phyloP scores from a whole-genome alignment of 345 rosid genomes.

The Brassica juncea region DNA sequence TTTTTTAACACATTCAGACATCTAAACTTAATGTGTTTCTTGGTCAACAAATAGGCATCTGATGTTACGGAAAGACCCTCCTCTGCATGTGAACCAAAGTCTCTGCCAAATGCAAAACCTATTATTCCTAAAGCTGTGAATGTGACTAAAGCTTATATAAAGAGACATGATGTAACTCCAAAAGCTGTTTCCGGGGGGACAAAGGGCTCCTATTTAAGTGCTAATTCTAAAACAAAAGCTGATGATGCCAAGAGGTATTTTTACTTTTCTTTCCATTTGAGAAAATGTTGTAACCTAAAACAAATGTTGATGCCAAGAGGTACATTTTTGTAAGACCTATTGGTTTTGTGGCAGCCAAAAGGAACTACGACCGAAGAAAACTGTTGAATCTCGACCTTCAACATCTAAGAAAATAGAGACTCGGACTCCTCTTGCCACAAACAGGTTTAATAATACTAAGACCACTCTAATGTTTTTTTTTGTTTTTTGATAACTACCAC shows the following conservation, averaged over 20 bases:
- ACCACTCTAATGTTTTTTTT: background rate
- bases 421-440: conserved; percentile 43
- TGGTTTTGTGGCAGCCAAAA: conserved; percentile 47
- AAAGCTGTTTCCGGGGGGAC: conserved; percentile 26
- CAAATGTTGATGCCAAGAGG: conserved; percentile 51
- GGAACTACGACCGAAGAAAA: conserved; percentile 50
- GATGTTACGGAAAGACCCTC: background rate
- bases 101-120: background rate
- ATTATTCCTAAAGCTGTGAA: background rate
- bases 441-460: conserved; percentile 46
- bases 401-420: conserved; percentile 45
- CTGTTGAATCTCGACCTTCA: conserved; percentile 42
- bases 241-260: conserved; percentile 54
- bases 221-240: conserved; percentile 40
- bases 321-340: conserved; percentile 33
- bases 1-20: conserved; percentile 18
- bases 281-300: conserved; percentile 32
- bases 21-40: conserved; percentile 9
- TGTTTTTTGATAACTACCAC: background rate
- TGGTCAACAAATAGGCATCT: conserved; percentile 18
- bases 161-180: conserved; percentile 40
- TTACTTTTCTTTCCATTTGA: conserved; percentile 10
- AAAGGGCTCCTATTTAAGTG: conserved; percentile 47
- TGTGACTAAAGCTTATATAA: conserved; percentile 27
- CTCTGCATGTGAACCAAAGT: conserved; percentile 26